Evolutionary conservation across 768 basidiomycete genomes (phyloP).

Genomic region (Suillus clintonianus): DNA sequence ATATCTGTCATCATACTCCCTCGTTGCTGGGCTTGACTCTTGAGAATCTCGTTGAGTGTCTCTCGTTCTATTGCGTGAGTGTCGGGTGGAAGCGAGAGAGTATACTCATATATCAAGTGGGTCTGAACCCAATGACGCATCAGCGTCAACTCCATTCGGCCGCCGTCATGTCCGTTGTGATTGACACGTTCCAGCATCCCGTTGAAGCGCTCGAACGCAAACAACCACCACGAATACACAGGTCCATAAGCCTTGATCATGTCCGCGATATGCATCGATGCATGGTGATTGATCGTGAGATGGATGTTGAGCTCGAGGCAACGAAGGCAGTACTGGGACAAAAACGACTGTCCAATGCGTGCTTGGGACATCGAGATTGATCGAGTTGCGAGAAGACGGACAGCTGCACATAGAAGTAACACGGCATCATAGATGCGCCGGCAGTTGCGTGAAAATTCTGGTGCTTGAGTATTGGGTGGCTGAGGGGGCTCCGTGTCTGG

Average conservation of each 20-base stretch:
- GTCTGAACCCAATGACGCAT: background rate
- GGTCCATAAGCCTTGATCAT: slow-evolving; percentile 37
- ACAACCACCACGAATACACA: slow-evolving; percentile 38
- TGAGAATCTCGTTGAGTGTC: background rate
- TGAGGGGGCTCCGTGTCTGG: too few relatives aligned
- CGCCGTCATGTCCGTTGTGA: background rate
- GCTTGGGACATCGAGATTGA: background rate
- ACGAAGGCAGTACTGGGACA: background rate
- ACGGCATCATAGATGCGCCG: background rate
- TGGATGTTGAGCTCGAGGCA: background rate
- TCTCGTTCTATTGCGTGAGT: background rate
- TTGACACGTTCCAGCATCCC: slow-evolving; percentile 24
- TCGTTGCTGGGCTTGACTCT: background rate
- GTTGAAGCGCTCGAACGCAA: slow-evolving; percentile 38
- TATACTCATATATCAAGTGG: background rate
- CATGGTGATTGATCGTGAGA: slow-evolving; percentile 36
- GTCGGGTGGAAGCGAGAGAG: background rate
- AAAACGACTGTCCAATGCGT: background rate
- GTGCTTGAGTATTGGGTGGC: too few relatives aligned
- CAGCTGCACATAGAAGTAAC: background rate
- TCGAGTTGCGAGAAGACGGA: background rate
- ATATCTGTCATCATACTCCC: background rate
- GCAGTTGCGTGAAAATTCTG: background rate
- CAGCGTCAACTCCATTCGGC: background rate
- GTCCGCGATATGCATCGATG: slow-evolving; percentile 37